A percentile compares a stretch with the other conserved stretches of the same genome.
Evolutionary conservation across 805 yeast species (phyloP).

Genomic region (Wickerhamomyces subpelliculosus): DNA sequence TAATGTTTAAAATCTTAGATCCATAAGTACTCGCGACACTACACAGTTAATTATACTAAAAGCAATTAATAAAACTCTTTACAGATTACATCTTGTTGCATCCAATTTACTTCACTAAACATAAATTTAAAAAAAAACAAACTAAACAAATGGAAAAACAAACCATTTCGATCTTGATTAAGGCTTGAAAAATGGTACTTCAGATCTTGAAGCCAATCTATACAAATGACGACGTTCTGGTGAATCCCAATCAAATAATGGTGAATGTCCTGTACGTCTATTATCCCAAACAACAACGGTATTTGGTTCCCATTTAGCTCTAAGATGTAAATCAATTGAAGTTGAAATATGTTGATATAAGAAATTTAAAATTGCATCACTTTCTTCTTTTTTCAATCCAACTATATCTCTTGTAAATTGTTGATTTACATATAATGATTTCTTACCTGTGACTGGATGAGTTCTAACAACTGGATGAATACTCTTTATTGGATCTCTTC

Average conservation of each 20-base stretch:
- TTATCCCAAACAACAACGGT: conserved; percentile 21
- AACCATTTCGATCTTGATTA: too few species aligned
- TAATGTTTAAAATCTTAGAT: too few species aligned
- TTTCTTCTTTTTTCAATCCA: conserved; percentile 46
- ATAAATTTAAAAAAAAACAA: too few species aligned
- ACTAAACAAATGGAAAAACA: too few species aligned
- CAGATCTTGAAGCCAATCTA: conserved; percentile 37
- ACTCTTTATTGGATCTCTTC: conserved; percentile 26
- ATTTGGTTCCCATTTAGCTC: conserved; percentile 16
- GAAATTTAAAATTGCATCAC: conserved; percentile 39
- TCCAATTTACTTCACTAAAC: too few species aligned
- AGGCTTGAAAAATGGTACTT: conserved; percentile 39
- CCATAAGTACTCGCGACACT: too few species aligned
- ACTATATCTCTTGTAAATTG: conserved; percentile 43
- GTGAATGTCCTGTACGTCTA: conserved; percentile 38
- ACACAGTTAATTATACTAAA: too few species aligned
- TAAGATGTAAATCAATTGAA: conserved; percentile 26
- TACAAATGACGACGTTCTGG: conserved; percentile 32
- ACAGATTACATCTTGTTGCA: too few species aligned
- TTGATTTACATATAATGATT: conserved; percentile 48
- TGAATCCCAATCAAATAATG: conserved; percentile 44
- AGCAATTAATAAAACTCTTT: too few species aligned
- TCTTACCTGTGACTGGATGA: conserved; percentile 62
- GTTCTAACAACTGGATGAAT: conserved; percentile 54
- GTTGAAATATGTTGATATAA: conserved; percentile 40